A percentile compares a stretch with the other conserved stretches of the same genome.
phyloP scores from a whole-genome alignment of 148 eudicot species.

The Rhododendron williamsianum region DNA sequence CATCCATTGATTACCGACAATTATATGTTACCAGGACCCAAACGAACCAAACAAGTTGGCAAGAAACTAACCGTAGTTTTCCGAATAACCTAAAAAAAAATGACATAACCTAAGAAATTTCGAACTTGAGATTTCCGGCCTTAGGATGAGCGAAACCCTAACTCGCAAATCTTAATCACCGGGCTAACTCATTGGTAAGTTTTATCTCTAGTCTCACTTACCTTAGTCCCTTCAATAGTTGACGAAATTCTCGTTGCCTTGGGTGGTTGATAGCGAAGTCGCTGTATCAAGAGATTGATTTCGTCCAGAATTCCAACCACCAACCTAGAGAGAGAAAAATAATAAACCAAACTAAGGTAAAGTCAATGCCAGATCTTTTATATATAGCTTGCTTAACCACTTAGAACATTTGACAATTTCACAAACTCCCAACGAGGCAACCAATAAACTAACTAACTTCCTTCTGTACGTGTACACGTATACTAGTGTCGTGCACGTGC shows the following conservation, averaged over 20 bases:
- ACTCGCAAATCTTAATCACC: no score
- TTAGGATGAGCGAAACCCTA: neutral
- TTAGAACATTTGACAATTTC: neutral
- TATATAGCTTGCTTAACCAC: neutral
- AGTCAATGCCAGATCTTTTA: neutral
- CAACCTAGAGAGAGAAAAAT: neutral
- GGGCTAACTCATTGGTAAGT: neutral
- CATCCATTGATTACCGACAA: no score
- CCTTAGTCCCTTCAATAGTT: neutral
- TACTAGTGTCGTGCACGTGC: neutral
- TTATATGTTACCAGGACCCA: no score
- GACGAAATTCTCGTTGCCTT: neutral
- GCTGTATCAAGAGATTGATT: neutral
- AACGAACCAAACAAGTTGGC: no score
- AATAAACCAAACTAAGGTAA: neutral
- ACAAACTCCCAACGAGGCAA: neutral
- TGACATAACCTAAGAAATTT: no score
- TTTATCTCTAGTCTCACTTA: neutral
- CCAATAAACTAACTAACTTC: neutral
- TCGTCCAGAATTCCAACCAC: neutral
- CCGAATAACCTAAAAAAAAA: no score
- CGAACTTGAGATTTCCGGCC: neutral
- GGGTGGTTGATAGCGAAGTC: neutral
- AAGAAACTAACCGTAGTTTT: no score
- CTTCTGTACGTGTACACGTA: neutral